Conservation (phyloP, 495 filamentous ascomycete genomes). For the Lineolata rhizophorae region DNA sequence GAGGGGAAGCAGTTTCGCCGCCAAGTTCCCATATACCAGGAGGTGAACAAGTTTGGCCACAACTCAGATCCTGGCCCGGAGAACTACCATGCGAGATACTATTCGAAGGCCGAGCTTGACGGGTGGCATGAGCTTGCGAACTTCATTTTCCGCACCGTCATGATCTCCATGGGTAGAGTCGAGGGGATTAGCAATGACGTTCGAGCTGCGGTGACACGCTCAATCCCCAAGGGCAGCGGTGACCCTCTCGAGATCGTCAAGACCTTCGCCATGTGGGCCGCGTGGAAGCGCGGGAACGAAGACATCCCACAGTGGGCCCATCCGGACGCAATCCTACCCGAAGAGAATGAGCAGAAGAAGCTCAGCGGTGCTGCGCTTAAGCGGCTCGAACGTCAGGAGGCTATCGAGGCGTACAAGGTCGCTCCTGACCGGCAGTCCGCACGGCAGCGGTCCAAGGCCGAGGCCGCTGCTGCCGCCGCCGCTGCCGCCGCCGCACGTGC, state of each 20-base stretch:
- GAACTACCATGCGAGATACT: conserved; percentile 38
- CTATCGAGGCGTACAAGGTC: conserved; percentile 10
- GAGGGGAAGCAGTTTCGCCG: conserved; percentile 34
- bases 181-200: conserved; percentile 34
- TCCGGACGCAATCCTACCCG: conserved; percentile 14
- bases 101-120: conserved; percentile 46
- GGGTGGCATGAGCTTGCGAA: conserved; percentile 38
- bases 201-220: conserved; percentile 35
- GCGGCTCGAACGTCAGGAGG: conserved; percentile 13
- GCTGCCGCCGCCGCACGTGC: not conserved
- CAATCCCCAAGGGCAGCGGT: conserved; percentile 38
- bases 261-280: conserved; percentile 45
- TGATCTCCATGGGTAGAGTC: conserved; percentile 40
- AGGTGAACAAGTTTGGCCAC: conserved; percentile 32
- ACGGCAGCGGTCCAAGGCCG: conserved; percentile 10
- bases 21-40: conserved; percentile 31
- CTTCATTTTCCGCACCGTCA: conserved; percentile 44
- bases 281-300: conserved; percentile 57
- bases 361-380: conserved; percentile 15
- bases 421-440: conserved; percentile 13
- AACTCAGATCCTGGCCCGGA: conserved; percentile 23
- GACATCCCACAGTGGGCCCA: conserved; percentile 42
- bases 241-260: conserved; percentile 39
- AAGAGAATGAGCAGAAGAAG: conserved; percentile 11
- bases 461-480: too few species aligned